Base-by-base conservation (phyloP, 805 yeast genomes). In the Citeromyces matritensis region DNA sequence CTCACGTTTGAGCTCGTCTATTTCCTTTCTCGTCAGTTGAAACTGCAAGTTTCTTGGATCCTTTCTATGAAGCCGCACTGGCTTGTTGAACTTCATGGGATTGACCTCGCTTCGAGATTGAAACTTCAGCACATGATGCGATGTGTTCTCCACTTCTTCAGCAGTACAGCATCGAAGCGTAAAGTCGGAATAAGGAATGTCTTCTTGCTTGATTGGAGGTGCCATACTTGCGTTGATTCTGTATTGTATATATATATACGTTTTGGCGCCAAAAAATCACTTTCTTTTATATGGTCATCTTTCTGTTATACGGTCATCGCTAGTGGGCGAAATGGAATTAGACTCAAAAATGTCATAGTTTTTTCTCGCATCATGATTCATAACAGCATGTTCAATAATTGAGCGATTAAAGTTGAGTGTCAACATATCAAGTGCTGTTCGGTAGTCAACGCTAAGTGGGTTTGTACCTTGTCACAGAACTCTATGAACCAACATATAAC, bases 41-140 rank as follows among this genome's bases (percentile, higher is more conserved):
- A 81, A 81, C 49, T 86, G 95, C 47, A 88, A 60, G 48, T 83
- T 82, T 45, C 84, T 71, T 1, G 98, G 95, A 52, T 88, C 97
- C 48, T 88, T 86, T 42, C 97, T 66, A 51, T 86, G 96, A 47
- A 88, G 58, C 42, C 95, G 61, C 12, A 86, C 76, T 0, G 98
- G 98, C 36, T 69, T 68, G 34, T 73, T 75, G 50, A 88, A 91
- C 38, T 74, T 73, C 24, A 59, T 56, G 26, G 60, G 55, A 27
- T 30, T 25, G 24, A 91, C 77, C 29, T 68, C 64, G 42, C 70
- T 67, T 36, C 73, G 72, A 23, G 80, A 64, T 45, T 79, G 93
- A 46, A 88, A 84, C 51, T 78, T 78, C 55, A 86, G 52, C 15
- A 88, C 66, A 49, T 88, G 95, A 39, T 74, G 78, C 37, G 93